A percentile compares a stretch with the other conserved stretches of the same genome.
phyloP scores from a whole-genome alignment of 2,329 filamentous ascomycete genomes.

The Byssochlamys sp. region DNA sequence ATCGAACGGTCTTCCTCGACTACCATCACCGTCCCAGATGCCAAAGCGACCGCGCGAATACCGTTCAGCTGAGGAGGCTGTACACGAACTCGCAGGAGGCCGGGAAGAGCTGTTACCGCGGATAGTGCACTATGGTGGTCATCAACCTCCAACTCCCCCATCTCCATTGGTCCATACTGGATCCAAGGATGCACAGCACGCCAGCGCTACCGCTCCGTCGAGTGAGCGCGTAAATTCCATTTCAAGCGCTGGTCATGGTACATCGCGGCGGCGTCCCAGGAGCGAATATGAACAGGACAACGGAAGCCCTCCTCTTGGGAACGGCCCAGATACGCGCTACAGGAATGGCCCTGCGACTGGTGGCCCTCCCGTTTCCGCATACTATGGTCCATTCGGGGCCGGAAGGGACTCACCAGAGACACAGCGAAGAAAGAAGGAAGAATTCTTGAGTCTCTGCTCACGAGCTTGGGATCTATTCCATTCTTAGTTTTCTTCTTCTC shows the following conservation, averaged over 20 bases:
- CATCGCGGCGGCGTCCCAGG: constrained; percentile 60
- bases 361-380: constrained; percentile 22
- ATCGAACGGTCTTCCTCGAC: constrained; percentile 55
- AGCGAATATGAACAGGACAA: constrained; percentile 88
- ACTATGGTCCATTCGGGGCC: constrained; percentile 65
- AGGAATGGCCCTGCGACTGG: constrained; percentile 28
- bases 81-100: constrained; percentile 81
- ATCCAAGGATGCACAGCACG: constrained; percentile 18
- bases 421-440: constrained; percentile 77
- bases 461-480: constrained; percentile 96
- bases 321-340: constrained; percentile 49
- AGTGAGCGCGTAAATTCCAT: constrained; percentile 48
- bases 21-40: constrained; percentile 62
- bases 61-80: constrained; percentile 89
- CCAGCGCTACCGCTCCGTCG: constrained; percentile 49
- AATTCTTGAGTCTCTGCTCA: constrained; percentile 77
- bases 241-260: constrained; percentile 19
- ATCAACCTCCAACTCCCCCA: constrained; percentile 85
- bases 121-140: constrained; percentile 87
- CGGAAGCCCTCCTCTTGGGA: constrained; percentile 71
- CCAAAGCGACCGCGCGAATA: constrained; percentile 68
- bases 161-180: constrained; percentile 46
- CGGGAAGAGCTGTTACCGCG: constrained; percentile 84
- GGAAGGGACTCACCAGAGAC: constrained; percentile 76
- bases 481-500: constrained; percentile 40